Base-by-base conservation (phyloP, 228 moss, liverwort and hornwort genomes). In the Sphagnum magellanicum region DNA sequence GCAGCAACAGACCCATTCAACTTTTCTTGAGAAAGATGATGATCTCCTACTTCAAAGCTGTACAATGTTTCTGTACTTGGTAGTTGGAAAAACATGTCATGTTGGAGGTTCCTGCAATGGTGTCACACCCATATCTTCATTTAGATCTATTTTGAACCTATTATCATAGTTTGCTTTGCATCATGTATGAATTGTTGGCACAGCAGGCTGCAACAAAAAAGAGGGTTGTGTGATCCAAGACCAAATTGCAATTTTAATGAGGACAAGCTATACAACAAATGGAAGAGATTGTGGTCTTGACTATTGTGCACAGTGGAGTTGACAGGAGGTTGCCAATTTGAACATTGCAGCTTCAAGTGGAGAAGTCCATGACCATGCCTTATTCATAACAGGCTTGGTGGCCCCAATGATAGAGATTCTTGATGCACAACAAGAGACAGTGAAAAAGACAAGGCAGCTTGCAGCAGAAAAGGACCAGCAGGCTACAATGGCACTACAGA, bases 381-480 rank as follows among this genome's bases (percentile, higher is more conserved):
- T 0, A 64, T 81, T 14, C 32, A 67, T 74, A 52, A 79, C 60
- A 74, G 67, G 72, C 50, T 67, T 81, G 67, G 9, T 84, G 47
- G 74, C 66, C 48, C 84, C 84, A 52, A 78, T 84, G 81, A 72
- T 72, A 0, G 58, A 67, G 72, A 74, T 81, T 16, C 63, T 84
- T 71, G 84, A 84, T 61, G 74, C 50, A 8, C 81, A 84, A 72
- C 78, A 81, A n/a, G 75, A 53, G 16, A 55, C 55, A 8, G 12
- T 55, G 9, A 55, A 55, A 8, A 12, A 64, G 11, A 75, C 78
- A 68, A 74, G 71, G n/a, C 60, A 51, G 14, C 70, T 71, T 16
- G 62, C 62, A 7, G 52, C 50, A 48, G 61, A 61, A 16, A 74
- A 81, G 69, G 71, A 72, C 61, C 76, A 72, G 5, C 74, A 84